Conservation (phyloP, 2,329 filamentous ascomycete species). For the Colletotrichum aenigma region DNA sequence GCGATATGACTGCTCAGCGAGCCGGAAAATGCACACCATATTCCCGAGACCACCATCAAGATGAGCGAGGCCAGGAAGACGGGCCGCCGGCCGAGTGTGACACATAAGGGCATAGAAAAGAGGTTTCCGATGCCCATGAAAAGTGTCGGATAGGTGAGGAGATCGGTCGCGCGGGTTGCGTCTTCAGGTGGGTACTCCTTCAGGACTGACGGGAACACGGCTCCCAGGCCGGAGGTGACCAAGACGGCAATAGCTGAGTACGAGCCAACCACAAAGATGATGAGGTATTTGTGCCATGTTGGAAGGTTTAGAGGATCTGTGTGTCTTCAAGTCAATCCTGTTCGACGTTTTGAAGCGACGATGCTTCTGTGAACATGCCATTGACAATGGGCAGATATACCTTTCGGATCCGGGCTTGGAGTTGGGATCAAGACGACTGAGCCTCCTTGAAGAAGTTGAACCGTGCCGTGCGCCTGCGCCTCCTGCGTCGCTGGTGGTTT, state of each 20-base stretch:
- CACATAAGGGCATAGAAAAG: conserved; percentile 34
- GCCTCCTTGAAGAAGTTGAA: background rate
- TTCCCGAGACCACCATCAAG: conserved; percentile 27
- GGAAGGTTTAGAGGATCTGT: conserved; percentile 29
- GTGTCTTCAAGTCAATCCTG: background rate
- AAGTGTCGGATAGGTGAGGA: conserved; percentile 35
- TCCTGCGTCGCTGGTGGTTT: background rate
- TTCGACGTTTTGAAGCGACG: background rate
- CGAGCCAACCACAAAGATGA: conserved; percentile 24
- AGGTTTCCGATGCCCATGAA: conserved; percentile 32
- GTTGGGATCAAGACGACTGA: conserved; percentile 26
- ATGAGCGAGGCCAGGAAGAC: conserved; percentile 31
- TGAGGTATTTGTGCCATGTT: conserved; percentile 25
- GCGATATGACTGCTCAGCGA: conserved; percentile 19
- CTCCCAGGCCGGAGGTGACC: conserved; percentile 21
- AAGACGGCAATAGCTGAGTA: conserved; percentile 19
- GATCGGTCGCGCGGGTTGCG: conserved; percentile 19
- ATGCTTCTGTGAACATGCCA: background rate
- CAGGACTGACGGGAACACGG: conserved; percentile 19
- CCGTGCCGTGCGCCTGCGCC: background rate
- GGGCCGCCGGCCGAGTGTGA: conserved; percentile 33
- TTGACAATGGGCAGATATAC: background rate
- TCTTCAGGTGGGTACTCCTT: conserved; percentile 16
- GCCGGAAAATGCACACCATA: conserved; percentile 15
- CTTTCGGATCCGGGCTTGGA: conserved; percentile 25